Evolutionary conservation across 75 land plant genomes (phyloP), one percentile per base, ranked within the genome.

Genomic region (Cupressus sempervirens): DNA sequence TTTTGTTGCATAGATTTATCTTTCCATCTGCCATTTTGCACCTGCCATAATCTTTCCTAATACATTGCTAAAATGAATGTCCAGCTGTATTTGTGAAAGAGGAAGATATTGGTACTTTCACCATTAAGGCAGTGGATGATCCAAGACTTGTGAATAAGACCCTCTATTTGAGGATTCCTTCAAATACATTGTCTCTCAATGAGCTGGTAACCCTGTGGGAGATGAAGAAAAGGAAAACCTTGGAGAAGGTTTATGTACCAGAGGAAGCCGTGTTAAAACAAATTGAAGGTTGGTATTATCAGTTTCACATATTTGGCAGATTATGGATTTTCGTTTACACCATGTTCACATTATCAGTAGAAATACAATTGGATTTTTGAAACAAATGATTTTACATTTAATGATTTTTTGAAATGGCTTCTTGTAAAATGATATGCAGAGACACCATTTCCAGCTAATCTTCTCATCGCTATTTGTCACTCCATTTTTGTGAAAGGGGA

Each of bases 181-280:
- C 36, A 62, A 93, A 93, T 62, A 87, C 87, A 15, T 77, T 48
- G 77, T 83, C 93, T 43, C 56, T 87, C 76, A 90, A 90, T 58
- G 92, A 93, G 35, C 86, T 93, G 23, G 88, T 92, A 23, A 48
- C 83, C 4, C n/a, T 92, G 68, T 93, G 95, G 93, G 92, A 92
- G 90, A 90, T 70, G 35, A 92, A 88, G 86, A 92, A 88, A 65
- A 90, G 91, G 0, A 83, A 91, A 79, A 86, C 41, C 74, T 84
- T 87, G 43, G 74, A 86, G 38, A 89, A 80, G 81, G 45, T 23
- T 48, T 86, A 86, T 36, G 81, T 89, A 12, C 83, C 81, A 30
- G 88, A 89, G 86, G 86, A 89, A 13, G 84, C 81, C 35, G 26
- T 88, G 29, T 80, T 86, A n/a, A 86, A 86, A 77, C 73, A 46